Base-by-base conservation (phyloP, 2,329 filamentous ascomycete genomes). In the Uncinocarpus reesii region DNA sequence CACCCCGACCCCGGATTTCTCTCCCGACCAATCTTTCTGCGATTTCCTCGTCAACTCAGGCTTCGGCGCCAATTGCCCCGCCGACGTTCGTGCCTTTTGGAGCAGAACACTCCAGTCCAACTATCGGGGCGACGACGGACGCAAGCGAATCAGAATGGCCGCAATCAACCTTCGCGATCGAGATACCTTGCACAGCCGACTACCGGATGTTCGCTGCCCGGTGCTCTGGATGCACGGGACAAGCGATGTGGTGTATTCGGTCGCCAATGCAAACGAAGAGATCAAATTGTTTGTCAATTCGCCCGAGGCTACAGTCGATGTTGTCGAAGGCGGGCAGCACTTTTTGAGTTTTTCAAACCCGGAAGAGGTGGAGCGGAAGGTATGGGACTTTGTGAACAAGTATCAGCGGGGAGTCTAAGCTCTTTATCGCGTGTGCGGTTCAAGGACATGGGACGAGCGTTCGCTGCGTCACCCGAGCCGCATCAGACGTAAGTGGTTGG, bases 151-250 rank as follows among this genome's bases (percentile, higher is more conserved):
- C 4, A 62, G 72, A 1, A 74, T 75, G 72, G 71, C 71, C n/a
- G 64, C 68, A 1, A 71, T 73, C 47, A 73, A 72, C 50, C 56
- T 76, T 18, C 55, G 63, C 13, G 71, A 74, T 46, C 60, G 73
- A 2, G 75, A 76, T 58, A 69, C 70, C 1, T 52, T 78, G 54
- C 65, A 71, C 49, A 55, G 62, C 3, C 55, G 74, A 6, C 50
- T 76, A 24, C 62, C 58, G 2, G 72, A 77, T 58, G 61, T 77
- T 3, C 58, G 55, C 37, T 75, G 73, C 58, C 74, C 74, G 0
- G 72, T 77, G 1, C 55, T 71, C 41, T 76, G 73, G 73, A 50
- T 76, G 50, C 58, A 71, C 57, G 70, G 73, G 38, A 68, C 65
- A 1, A 53, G 56, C 11, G 67, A 72, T 55, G 59, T 52, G 7